These are phyloP conservation scores for Cryptosporidium ubiquitum DNA, from an alignment of 169 alveolate genomes.

Conservation along the genomic window DNA sequence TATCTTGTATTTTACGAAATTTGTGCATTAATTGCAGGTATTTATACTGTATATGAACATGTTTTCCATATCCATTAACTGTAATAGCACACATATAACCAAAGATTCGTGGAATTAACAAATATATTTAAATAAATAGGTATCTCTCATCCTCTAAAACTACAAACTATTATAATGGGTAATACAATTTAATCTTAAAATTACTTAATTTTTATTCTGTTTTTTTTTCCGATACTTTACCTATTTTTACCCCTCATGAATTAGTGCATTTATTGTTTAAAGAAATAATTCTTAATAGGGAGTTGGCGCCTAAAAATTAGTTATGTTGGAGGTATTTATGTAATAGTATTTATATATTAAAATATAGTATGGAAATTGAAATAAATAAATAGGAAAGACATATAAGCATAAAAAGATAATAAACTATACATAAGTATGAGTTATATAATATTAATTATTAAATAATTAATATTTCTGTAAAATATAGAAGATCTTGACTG, in stretches of 20 bases:
- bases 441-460: not conserved
- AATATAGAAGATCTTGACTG: conserved; percentile 2
- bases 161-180: not conserved
- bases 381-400: not conserved
- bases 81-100: not conserved
- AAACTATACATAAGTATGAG: no score
- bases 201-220: not conserved
- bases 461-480: not conserved
- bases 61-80: not conserved
- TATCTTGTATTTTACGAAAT: conserved; percentile 32
- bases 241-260: not conserved
- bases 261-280: not conserved
- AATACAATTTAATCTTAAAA: not conserved
- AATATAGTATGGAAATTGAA: not conserved
- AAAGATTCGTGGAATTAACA: not conserved
- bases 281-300: not conserved
- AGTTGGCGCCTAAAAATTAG: not conserved
- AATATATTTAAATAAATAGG: not conserved
- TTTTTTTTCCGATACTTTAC: not conserved
- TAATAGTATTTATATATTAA: not conserved
- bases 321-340: conserved; percentile 1
- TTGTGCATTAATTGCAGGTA: conserved; percentile 36
- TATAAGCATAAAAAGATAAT: not conserved
- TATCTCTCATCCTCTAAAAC: not conserved
- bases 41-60: conserved; percentile 58